Percentiles rank a stretch among this genome's conserved stretches.
phyloP scores from a whole-genome alignment of 371 early-diverging fungal genomes.

The Haplosporangium sp. region DNA sequence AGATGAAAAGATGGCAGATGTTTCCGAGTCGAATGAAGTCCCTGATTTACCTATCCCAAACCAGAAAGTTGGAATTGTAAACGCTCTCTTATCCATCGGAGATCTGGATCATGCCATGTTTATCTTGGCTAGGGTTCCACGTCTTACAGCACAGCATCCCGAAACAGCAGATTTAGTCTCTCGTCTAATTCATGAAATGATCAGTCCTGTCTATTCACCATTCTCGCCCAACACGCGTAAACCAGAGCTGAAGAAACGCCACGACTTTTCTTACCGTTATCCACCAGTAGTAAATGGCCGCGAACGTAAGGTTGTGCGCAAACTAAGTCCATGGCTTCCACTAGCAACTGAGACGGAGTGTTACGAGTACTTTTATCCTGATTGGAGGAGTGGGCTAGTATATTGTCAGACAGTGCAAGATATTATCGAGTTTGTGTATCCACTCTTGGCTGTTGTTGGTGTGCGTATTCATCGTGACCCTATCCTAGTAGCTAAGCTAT shows the following conservation, averaged over 20 bases:
- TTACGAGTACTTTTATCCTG: conserved; percentile 69
- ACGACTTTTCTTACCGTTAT: conserved; percentile 30
- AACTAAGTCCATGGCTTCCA: conserved; percentile 25
- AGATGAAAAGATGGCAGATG: conserved; percentile 28
- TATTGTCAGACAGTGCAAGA: conserved; percentile 56
- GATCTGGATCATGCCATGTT: conserved; percentile 67
- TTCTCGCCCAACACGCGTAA: conserved; percentile 51
- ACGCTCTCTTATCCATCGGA: conserved; percentile 76
- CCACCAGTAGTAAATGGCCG: conserved; percentile 14
- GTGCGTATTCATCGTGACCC: conserved; percentile 64
- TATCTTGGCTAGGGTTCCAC: conserved; percentile 67
- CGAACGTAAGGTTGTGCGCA: conserved; percentile 17
- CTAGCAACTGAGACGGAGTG: conserved; percentile 51
- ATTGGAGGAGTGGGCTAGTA: conserved; percentile 67
- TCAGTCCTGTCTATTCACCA: conserved; percentile 65
- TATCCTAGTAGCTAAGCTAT: conserved; percentile 58
- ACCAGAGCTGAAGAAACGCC: conserved; percentile 19
- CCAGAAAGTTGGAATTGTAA: conserved; percentile 74
- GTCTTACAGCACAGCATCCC: conserved; percentile 69
- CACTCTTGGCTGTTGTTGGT: conserved; percentile 63
- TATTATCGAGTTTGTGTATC: conserved; percentile 60
- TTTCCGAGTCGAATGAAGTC: conserved; percentile 8
- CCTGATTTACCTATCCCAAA: conserved; percentile 42
- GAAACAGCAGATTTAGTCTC: conserved; percentile 72
- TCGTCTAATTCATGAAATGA: conserved; percentile 67